Evolutionary conservation across 495 filamentous ascomycete genomes (phyloP), one percentile per base, ranked within the genome.

Genomic region (Aspergillus ellipticus): DNA sequence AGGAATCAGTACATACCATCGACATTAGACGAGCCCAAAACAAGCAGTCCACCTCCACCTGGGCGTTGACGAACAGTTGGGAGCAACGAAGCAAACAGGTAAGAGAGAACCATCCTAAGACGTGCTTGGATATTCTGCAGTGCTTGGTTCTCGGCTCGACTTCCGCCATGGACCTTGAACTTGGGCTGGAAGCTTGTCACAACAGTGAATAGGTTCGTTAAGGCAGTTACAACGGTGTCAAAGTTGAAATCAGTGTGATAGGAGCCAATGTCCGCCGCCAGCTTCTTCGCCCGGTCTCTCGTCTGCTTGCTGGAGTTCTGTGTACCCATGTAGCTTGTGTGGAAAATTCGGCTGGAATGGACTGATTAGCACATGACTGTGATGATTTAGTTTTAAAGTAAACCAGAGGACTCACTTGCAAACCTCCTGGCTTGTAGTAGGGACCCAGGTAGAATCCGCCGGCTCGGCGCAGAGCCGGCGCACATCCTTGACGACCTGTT

Each of bases 61-160:
- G 66, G 72, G 13, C 78, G 71, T 28, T 80, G 71, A 22, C 76
- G 68, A 6, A 85, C 77, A 11, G 77, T 82, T 0, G 86, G 83
- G 1, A 90, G 69, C 26, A 89, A 63, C 48, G 87, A 85, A 0
- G 85, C 87, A 69, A 90, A 90, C 8, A 84, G 65, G 66, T 96
- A 96, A 1, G 88, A 80, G 0, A 85, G 56, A 2, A 96, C 89
- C 91, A 96, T 96, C 51, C 92, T 74, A 8, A 79, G 67, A 2
- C 91, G 75, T 2, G 90, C 90, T 64, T 96, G 91, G 17, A 96
- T 83, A 61, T 91, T 92, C 62, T 93, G 93, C 17, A 93, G 68
- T 4, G 86, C 87, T 13, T 89, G 68, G 49, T 87, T 90, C 60
- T 87, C 84, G 0, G 80, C 67, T 4, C 60, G 55, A 13, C 66